A percentile compares a stretch with the other conserved stretches of the same genome.
phyloP scores from a whole-genome alignment of 352 stramenopile genomes.

The Phytophthora macrochlamydospora region DNA sequence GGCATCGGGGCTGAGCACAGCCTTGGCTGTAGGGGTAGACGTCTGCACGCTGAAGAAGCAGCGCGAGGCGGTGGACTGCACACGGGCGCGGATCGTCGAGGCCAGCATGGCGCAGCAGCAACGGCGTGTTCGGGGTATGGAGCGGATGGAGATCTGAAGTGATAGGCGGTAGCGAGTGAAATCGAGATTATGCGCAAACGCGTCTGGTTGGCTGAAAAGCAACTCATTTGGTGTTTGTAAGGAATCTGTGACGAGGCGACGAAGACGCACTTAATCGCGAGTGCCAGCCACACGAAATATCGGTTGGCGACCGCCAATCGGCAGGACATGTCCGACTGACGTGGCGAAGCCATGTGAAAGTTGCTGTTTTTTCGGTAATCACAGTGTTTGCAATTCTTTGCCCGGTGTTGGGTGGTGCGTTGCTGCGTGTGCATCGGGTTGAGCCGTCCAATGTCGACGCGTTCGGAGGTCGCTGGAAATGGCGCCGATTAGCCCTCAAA shows the following conservation, averaged over 20 bases:
- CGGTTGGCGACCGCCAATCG: no score
- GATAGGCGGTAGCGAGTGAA: background rate
- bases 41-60: constrained; percentile 49
- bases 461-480: no score
- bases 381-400: no score
- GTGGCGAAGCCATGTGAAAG: no score
- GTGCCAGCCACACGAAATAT: no score
- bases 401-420: no score
- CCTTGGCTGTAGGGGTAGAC: constrained; percentile 17
- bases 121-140: background rate
- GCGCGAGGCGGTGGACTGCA: constrained; percentile 5
- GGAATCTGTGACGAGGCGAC: background rate
- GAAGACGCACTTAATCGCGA: background rate
- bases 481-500: no score
- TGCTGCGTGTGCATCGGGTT: no score
- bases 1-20: constrained; percentile 22
- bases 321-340: no score
- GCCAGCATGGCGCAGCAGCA: constrained; percentile 38
- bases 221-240: background rate
- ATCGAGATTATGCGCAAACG: background rate
- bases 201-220: background rate
- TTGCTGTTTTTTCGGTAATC: no score
- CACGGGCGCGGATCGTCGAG: constrained; percentile 34
- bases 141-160: constrained; percentile 30
- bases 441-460: no score